Percentiles rank a stretch among this genome's conserved stretches.
These are phyloP conservation scores for Colletotrichum somersetense DNA, from an alignment of 2,329 filamentous ascomycete species.

Conservation along the genomic window DNA sequence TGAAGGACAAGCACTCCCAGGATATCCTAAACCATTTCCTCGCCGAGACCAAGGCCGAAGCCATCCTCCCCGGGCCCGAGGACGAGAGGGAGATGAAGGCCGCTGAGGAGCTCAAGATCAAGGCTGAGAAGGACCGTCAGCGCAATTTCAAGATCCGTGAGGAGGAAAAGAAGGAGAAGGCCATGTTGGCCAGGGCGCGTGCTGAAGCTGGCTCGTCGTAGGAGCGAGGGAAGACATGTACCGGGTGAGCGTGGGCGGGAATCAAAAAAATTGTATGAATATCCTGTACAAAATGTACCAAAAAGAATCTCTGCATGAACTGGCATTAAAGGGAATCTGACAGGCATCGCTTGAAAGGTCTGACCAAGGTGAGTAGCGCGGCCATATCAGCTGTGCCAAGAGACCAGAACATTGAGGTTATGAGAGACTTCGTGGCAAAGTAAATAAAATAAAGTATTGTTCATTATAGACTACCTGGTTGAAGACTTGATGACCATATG, in stretches of 20 bases:
- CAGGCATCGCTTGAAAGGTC: neutral
- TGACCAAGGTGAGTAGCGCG: neutral
- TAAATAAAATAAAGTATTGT: neutral
- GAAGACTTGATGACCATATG: slow-evolving; percentile 12
- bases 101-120: slow-evolving; percentile 66
- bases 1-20: slow-evolving; percentile 71
- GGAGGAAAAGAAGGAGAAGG: slow-evolving; percentile 72
- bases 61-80: slow-evolving; percentile 68
- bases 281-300: slow-evolving; percentile 42
- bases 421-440: neutral
- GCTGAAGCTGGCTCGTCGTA: slow-evolving; percentile 48
- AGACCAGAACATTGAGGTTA: no score
- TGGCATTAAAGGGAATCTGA: neutral
- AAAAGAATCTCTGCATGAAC: slow-evolving; percentile 33
- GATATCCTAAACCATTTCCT: slow-evolving; percentile 75
- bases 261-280: slow-evolving; percentile 31
- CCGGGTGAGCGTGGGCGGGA: neutral
- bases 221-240: neutral
- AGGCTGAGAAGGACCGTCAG: slow-evolving; percentile 67
- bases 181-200: slow-evolving; percentile 57
- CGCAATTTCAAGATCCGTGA: slow-evolving; percentile 65
- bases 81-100: slow-evolving; percentile 71
- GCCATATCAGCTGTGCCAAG: neutral
- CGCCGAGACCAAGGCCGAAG: slow-evolving; percentile 70
- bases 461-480: slow-evolving; percentile 25